These are phyloP conservation scores for Trifolium fragiferum DNA, from an alignment of 306 rosid genomes.

Conservation along the genomic window DNA sequence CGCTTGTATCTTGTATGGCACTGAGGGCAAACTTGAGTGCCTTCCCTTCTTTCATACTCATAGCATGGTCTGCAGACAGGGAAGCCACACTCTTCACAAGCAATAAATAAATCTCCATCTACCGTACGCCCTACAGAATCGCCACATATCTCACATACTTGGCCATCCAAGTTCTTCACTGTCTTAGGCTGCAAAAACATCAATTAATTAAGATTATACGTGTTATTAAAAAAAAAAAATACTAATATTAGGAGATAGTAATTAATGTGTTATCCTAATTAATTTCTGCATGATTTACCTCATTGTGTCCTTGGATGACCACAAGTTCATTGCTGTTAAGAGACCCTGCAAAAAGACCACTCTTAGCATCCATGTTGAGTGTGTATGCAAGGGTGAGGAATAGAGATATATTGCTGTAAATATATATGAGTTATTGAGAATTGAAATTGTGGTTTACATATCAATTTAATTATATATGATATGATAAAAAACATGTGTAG, in stretches of 20 bases:
- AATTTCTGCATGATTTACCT: slow-evolving; percentile 54
- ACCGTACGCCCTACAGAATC: slow-evolving; percentile 87
- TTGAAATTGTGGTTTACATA: slow-evolving; percentile 31
- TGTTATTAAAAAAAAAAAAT: too few relatives aligned
- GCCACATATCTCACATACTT: slow-evolving; percentile 93
- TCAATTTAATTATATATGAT: slow-evolving; percentile 1
- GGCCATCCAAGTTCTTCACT: slow-evolving; percentile 94
- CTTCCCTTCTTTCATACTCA: slow-evolving; percentile 97
- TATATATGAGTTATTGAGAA: slow-evolving; percentile 4
- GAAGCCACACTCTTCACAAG: slow-evolving; percentile 98
- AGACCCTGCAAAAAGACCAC: slow-evolving; percentile 93
- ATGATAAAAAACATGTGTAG: neutral
- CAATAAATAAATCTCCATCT: slow-evolving; percentile 90
- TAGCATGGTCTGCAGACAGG: slow-evolving; percentile 97
- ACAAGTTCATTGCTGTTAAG: slow-evolving; percentile 89
- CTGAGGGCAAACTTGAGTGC: slow-evolving; percentile 91
- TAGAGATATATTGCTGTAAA: slow-evolving; percentile 41
- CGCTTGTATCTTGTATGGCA: slow-evolving; percentile 95
- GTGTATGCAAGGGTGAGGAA: neutral
- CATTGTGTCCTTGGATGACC: slow-evolving; percentile 83
- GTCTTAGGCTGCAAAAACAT: slow-evolving; percentile 71
- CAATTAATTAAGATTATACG: neutral
- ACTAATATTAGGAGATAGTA: too few relatives aligned
- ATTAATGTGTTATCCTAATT: slow-evolving; percentile 1
- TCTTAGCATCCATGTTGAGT: slow-evolving; percentile 79